Evolutionary conservation across 768 basidiomycete genomes (phyloP).

Genomic region (Basidioascus undulatus): DNA sequence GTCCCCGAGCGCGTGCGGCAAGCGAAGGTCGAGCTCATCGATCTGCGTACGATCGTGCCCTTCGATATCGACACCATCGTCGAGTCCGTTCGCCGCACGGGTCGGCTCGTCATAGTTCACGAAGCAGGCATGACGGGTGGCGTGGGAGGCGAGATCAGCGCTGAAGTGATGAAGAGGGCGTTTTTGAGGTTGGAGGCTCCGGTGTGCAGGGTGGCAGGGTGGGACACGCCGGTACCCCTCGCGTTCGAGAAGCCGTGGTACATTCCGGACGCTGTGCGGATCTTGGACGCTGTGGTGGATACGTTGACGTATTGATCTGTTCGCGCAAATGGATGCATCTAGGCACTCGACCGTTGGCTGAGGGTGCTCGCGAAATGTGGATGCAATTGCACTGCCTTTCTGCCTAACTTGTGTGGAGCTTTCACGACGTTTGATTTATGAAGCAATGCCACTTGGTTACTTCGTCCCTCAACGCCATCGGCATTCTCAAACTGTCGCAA

Average conservation of each 20-base stretch:
- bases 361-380: too few relatives aligned
- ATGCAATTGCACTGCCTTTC: too few relatives aligned
- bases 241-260: conserved; percentile 83
- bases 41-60: conserved; percentile 66
- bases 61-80: conserved; percentile 63
- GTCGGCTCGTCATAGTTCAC: conserved; percentile 67
- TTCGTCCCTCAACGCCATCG: too few relatives aligned
- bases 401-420: too few relatives aligned
- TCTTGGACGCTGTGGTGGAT: conserved; percentile 62
- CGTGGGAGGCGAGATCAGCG: conserved; percentile 76
- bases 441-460: too few relatives aligned
- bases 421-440: too few relatives aligned
- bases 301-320: conserved; percentile 34
- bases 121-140: conserved; percentile 74
- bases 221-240: conserved; percentile 51
- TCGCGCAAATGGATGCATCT: too few relatives aligned
- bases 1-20: conserved; percentile 39
- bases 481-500: too few relatives aligned
- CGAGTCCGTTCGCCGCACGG: conserved; percentile 63
- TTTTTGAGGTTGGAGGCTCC: conserved; percentile 76
- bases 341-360: too few relatives aligned
- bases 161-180: conserved; percentile 65
- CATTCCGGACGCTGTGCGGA: conserved; percentile 61
- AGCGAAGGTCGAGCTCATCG: conserved; percentile 67
- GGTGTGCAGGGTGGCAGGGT: conserved; percentile 61